Percentiles rank a stretch among this genome's conserved stretches.
phyloP scores from a whole-genome alignment of 352 stramenopile species.

The Globisporangium mamillatum region DNA sequence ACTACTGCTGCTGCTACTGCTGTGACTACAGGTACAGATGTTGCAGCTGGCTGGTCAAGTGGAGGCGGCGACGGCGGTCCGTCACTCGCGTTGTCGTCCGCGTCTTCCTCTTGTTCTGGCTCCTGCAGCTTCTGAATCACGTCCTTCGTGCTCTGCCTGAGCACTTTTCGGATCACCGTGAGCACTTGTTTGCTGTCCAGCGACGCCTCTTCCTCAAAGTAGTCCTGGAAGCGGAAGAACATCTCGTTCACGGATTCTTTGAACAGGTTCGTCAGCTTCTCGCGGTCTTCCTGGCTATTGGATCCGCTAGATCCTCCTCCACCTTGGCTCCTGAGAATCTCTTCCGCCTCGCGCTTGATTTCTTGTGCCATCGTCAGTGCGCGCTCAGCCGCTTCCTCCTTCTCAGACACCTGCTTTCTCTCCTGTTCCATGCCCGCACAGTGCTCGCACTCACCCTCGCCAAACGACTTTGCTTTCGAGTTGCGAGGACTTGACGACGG shows the following conservation, averaged over 20 bases:
- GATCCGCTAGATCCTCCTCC: slow-evolving; percentile 17
- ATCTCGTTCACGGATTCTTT: slow-evolving; percentile 81
- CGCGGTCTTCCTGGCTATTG: slow-evolving; percentile 24
- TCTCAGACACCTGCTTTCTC: slow-evolving; percentile 21
- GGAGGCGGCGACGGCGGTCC: slow-evolving; percentile 34
- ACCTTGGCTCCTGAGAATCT: slow-evolving; percentile 29
- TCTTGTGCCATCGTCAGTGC: slow-evolving; percentile 44
- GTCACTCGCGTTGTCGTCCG: slow-evolving; percentile 33
- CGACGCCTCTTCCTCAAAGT: slow-evolving; percentile 64
- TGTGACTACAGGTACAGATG: background rate
- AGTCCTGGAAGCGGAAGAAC: slow-evolving; percentile 80
- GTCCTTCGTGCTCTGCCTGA: slow-evolving; percentile 77
- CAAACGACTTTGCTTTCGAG: slow-evolving; percentile 10
- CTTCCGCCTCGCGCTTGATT: slow-evolving; percentile 59
- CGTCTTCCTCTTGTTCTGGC: slow-evolving; percentile 24
- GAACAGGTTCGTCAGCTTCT: slow-evolving; percentile 53
- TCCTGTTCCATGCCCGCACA: slow-evolving; percentile 17
- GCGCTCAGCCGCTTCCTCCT: slow-evolving; percentile 42
- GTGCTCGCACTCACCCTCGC: slow-evolving; percentile 15
- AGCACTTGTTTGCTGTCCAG: slow-evolving; percentile 73
- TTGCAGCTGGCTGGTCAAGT: slow-evolving; percentile 17
- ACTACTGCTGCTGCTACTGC: background rate
- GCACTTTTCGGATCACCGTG: slow-evolving; percentile 66
- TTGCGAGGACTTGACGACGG: slow-evolving; percentile 23
- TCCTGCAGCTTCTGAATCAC: slow-evolving; percentile 56